Conservation (phyloP, 2,329 filamentous ascomycete genomes). For the Aspergillus sp. region DNA sequence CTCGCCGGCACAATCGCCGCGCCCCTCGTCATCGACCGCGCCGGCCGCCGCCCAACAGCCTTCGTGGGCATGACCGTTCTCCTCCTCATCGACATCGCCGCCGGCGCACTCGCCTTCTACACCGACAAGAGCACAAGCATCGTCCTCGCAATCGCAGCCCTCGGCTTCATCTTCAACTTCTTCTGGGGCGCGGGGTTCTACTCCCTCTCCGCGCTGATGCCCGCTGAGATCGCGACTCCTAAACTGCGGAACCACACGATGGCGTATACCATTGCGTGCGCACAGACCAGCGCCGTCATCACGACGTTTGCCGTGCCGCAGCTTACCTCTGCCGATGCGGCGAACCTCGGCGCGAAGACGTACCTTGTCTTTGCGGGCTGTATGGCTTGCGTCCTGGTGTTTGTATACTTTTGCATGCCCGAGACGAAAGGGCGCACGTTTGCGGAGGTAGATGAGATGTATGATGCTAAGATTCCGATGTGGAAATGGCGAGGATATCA, state of each 20-base stretch:
- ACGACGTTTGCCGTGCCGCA: conserved; percentile 41
- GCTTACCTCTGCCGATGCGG: conserved; percentile 34
- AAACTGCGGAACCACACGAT: conserved; percentile 40
- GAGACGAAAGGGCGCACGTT: conserved; percentile 34
- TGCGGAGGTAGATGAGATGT: conserved; percentile 37
- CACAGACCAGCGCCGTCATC: conserved; percentile 38
- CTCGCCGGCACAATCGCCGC: conserved; percentile 38
- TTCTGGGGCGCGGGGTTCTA: conserved; percentile 40
- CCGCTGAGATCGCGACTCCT: conserved; percentile 38
- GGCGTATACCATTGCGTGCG: conserved; percentile 38
- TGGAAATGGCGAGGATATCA: conserved; percentile 34
- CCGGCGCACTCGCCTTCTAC: conserved; percentile 35
- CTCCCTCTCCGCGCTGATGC: conserved; percentile 35
- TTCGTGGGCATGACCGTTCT: conserved; percentile 36
- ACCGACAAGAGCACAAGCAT: conserved; percentile 18
- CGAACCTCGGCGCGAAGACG: conserved; percentile 33
- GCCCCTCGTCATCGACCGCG: conserved; percentile 35
- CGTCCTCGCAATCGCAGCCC: conserved; percentile 29
- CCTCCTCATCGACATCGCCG: conserved; percentile 33
- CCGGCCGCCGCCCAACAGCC: conserved; percentile 36
- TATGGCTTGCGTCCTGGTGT: conserved; percentile 30
- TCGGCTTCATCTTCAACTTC: conserved; percentile 40
- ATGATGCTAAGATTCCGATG: conserved; percentile 30
- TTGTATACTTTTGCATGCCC: conserved; percentile 30
- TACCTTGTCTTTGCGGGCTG: conserved; percentile 36